Conservation (phyloP, 2,329 filamentous ascomycete species). For the Teratosphaeria gauchensis region DNA sequence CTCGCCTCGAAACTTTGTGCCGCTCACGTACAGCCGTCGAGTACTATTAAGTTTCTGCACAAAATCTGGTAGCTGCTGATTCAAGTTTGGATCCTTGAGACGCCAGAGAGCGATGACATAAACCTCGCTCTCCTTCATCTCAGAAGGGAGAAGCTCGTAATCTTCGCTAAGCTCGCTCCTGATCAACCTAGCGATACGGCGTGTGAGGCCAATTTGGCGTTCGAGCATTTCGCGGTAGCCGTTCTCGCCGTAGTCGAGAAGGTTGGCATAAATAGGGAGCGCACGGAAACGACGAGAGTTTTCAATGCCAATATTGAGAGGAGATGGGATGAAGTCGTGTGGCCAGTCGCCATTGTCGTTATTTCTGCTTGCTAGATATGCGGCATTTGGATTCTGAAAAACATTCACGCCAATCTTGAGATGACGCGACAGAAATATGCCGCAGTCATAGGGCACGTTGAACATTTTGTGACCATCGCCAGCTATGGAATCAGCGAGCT, state of each 20-base stretch:
- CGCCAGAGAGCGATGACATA: slow-evolving; percentile 71
- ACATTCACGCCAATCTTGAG: slow-evolving; percentile 49
- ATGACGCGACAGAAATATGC: slow-evolving; percentile 73
- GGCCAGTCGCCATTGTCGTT: slow-evolving; percentile 9
- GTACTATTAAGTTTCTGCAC: slow-evolving; percentile 63
- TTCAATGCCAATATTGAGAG: slow-evolving; percentile 77
- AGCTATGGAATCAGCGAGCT: slow-evolving; percentile 78
- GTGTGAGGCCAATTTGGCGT: slow-evolving; percentile 62
- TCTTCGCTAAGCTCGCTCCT: slow-evolving; percentile 47
- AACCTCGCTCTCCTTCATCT: slow-evolving; percentile 36
- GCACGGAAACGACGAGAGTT: slow-evolving; percentile 88
- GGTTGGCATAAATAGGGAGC: slow-evolving; percentile 75
- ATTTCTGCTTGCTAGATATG: slow-evolving; percentile 53
- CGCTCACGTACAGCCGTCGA: slow-evolving; percentile 70
- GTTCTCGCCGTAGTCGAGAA: slow-evolving; percentile 61
- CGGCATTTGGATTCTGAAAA: slow-evolving; percentile 77
- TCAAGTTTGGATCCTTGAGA: slow-evolving; percentile 55
- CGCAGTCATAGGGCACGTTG: slow-evolving; percentile 90
- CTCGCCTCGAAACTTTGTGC: slow-evolving; percentile 64
- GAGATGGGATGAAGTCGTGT: slow-evolving; percentile 54
- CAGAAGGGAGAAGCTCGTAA: slow-evolving; percentile 57
- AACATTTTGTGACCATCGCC: slow-evolving; percentile 86
- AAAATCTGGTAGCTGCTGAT: slow-evolving; percentile 43
- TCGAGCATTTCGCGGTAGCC: slow-evolving; percentile 63
- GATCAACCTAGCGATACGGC: slow-evolving; percentile 51